phyloP scores from a whole-genome alignment of 2,329 filamentous ascomycete species.

The Xylariomycetidae sp. region DNA sequence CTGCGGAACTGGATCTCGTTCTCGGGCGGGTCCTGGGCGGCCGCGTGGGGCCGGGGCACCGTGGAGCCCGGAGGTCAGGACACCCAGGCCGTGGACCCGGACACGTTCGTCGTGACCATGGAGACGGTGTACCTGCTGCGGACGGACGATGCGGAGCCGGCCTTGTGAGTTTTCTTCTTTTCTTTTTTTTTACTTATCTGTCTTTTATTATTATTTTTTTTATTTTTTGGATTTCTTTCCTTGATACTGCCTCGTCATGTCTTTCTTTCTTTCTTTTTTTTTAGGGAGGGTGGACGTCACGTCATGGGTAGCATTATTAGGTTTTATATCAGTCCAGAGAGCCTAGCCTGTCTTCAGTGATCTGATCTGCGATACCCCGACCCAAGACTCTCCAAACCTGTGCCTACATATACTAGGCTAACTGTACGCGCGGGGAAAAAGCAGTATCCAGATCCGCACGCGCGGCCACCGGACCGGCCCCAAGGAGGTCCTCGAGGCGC shows the following conservation, averaged over 20 bases:
- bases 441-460: slow-evolving; percentile 11
- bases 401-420: background rate
- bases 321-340: no score
- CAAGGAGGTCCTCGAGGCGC: slow-evolving; percentile 7
- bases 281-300: background rate
- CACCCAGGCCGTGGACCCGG: slow-evolving; percentile 25
- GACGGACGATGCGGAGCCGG: slow-evolving; percentile 42
- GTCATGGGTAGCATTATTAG: background rate
- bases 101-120: slow-evolving; percentile 26
- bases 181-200: no score
- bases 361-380: no score
- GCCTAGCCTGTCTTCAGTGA: no score
- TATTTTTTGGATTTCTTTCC: no score
- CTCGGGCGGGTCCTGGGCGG: slow-evolving; percentile 42
- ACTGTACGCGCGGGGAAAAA: background rate
- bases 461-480: slow-evolving; percentile 9
- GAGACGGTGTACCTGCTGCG: slow-evolving; percentile 47
- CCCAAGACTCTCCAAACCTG: background rate
- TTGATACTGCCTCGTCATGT: no score
- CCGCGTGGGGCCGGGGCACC: slow-evolving; percentile 43
- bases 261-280: no score
- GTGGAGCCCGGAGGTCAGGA: slow-evolving; percentile 36
- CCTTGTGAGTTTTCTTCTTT: slow-evolving; percentile 32
- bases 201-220: no score
- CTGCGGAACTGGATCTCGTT: slow-evolving; percentile 47